These are phyloP conservation scores for Penicillium chermesinum DNA, from an alignment of 495 filamentous ascomycete species.

Conservation along the genomic window DNA sequence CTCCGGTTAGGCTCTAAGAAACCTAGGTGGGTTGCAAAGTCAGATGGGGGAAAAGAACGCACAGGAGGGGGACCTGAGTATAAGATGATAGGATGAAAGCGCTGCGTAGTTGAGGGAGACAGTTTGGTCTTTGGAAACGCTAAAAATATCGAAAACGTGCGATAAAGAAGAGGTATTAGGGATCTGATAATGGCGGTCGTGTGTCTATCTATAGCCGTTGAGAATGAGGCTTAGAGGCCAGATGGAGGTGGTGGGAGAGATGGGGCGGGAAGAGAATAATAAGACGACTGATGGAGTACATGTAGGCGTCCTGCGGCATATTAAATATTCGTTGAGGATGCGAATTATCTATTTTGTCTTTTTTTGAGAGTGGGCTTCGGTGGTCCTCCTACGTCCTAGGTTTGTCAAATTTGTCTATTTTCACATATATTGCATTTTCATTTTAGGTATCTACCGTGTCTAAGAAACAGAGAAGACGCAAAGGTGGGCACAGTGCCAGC, in stretches of 20 bases:
- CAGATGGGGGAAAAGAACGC: not conserved
- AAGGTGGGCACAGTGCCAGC: constrained; percentile 7
- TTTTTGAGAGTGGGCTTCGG: not conserved
- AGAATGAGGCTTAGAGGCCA: constrained; percentile 11
- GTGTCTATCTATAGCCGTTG: constrained; percentile 8
- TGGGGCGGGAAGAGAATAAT: constrained; percentile 3
- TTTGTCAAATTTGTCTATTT: not conserved
- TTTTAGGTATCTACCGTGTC: not conserved
- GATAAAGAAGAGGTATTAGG: not conserved
- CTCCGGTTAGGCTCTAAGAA: not conserved
- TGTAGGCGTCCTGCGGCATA: not conserved
- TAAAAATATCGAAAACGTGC: no score
- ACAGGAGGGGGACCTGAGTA: not conserved
- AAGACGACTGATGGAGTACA: not conserved
- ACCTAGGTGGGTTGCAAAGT: not conserved
- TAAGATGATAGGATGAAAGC: not conserved
- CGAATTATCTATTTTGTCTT: not conserved
- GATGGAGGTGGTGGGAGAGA: not conserved
- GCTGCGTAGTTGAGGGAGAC: no score
- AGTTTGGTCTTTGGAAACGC: no score
- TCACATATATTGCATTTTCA: not conserved
- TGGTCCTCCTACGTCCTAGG: not conserved
- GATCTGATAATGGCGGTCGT: not conserved
- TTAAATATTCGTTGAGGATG: constrained; percentile 1
- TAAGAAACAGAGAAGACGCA: not conserved